Evolutionary conservation across 1,284 basidiomycete species (phyloP), one percentile per base, ranked within the genome.

Genomic region (Pyrrhoderma lamaoense): DNA sequence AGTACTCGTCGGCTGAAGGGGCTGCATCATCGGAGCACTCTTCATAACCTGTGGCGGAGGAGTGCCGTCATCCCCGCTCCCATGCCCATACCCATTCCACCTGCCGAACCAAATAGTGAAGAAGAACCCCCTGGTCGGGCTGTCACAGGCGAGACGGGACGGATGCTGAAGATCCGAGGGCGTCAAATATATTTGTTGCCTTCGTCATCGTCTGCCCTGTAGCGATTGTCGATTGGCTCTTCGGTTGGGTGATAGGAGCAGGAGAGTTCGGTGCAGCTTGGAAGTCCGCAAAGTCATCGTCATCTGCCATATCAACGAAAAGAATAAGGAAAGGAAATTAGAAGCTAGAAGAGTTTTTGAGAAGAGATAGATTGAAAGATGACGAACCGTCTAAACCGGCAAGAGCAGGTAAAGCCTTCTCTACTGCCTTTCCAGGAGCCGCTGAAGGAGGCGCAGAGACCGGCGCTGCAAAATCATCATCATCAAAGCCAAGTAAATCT

Each of bases 201-300:
- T 5, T 31, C 27, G 27, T 31, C 7, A 11, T 31, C 5, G 27
- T 31, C 27, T 31, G 5, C 27, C 7, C 27, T 31, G 27, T 5
- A 31, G 27, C 27, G 27, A 11, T 5, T 31, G 27, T 31, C 5
- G 11, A 5, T 31, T 31, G 5, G 11, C 27, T 31, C n/a, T n/a
- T n/a, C 59, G n/a, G n/a, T n/a, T n/a, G n/a, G 2, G 70, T 61
- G 0, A 79, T 67, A 1, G 86, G 83, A 1, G 89, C 89, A 22
- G 67, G 56, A 21, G 66, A 64, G 0, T 79, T 67, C 1, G 86
- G 84, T 1, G 90, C 89, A 47, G 79, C 80, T 69, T 93, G 85
- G 74, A 95, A 96, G 65, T 94, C 93, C 56, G 83, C 87, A 65
- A 96, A 95, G 56, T 96, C 93, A 60, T 95, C 93, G 64, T 87